Conservation (phyloP, 2,329 filamentous ascomycete genomes). For the Fonsecaea pedrosoi region DNA sequence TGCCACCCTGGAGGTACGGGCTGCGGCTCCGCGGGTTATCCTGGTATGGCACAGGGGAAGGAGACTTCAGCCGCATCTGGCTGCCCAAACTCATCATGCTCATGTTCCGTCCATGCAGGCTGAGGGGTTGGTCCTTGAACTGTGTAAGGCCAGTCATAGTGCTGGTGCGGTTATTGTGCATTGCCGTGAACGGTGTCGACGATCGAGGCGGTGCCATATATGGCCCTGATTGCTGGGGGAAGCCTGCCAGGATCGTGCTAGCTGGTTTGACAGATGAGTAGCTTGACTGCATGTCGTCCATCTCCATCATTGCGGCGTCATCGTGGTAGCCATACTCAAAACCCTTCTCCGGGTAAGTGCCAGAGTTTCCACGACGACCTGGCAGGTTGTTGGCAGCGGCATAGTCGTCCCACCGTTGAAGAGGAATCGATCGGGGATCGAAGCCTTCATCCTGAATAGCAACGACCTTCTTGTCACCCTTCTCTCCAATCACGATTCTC, state of each 20-base stretch:
- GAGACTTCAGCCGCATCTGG: constrained; percentile 35
- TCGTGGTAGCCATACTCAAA: constrained; percentile 77
- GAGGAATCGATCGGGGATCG: constrained; percentile 88
- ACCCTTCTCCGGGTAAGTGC: constrained; percentile 45
- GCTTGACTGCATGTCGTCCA: constrained; percentile 97
- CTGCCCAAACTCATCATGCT: constrained; percentile 65
- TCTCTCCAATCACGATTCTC: constrained; percentile 93
- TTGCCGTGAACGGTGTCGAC: constrained; percentile 63
- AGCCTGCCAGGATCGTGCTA: constrained; percentile 84
- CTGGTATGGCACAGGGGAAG: constrained; percentile 47
- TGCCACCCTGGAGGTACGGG: constrained; percentile 39
- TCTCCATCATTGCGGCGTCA: constrained; percentile 74
- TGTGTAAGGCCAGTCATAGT: constrained; percentile 70
- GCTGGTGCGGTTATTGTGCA: constrained; percentile 66
- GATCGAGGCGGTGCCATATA: constrained; percentile 82
- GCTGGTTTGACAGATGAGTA: constrained; percentile 91
- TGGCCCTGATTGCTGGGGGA: constrained; percentile 68
- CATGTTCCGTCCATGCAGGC: constrained; percentile 60
- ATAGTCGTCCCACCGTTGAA: constrained; percentile 98
- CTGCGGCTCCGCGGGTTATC: constrained; percentile 49
- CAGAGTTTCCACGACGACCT: constrained; percentile 76
- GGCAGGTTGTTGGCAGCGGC: constrained; percentile 84
- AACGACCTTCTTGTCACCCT: constrained; percentile 87
- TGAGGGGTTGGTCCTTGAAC: constrained; percentile 66
- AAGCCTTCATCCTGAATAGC: constrained; percentile 83